phyloP scores from a whole-genome alignment of 169 alveolate species.

The Cystoisospora suis region DNA sequence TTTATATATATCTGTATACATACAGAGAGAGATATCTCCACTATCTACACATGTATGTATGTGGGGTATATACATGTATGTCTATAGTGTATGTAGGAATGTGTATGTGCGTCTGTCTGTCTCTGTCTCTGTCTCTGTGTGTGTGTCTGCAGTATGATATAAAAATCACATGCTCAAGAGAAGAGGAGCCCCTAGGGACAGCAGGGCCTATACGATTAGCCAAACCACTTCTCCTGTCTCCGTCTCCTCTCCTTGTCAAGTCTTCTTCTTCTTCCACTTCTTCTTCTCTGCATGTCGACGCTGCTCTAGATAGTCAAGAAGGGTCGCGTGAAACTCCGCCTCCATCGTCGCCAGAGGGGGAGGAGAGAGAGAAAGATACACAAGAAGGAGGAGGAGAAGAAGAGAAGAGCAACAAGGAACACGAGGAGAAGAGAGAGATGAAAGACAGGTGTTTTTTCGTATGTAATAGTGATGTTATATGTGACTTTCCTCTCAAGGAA shows the following conservation, averaged over 20 bases:
- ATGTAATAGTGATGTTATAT: slow-evolving; percentile 95
- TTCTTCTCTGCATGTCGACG: no score
- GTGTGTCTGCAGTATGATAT: slow-evolving; percentile 79
- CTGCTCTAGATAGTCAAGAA: neutral
- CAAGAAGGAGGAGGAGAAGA: neutral
- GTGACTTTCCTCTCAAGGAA: slow-evolving; percentile 95
- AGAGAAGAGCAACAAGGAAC: neutral
- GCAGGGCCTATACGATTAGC: slow-evolving; percentile 93
- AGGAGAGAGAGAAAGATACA: neutral
- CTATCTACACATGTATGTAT: no score
- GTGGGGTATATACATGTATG: neutral
- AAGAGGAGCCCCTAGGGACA: slow-evolving; percentile 97
- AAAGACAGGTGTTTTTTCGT: slow-evolving; percentile 90
- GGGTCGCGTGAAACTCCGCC: neutral
- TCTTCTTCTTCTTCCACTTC: no score
- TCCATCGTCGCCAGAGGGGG: neutral
- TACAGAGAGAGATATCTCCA: no score
- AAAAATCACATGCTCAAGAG: slow-evolving; percentile 91
- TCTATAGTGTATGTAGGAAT: neutral
- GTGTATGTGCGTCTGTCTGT: neutral
- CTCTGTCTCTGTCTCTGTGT: neutral
- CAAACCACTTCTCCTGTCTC: slow-evolving; percentile 75
- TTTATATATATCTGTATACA: no score
- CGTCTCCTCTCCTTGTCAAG: no score
- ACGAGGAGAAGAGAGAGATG: slow-evolving; percentile 52